Base-by-base conservation (phyloP, 257 asterid species). In the Catharanthus roseus region DNA sequence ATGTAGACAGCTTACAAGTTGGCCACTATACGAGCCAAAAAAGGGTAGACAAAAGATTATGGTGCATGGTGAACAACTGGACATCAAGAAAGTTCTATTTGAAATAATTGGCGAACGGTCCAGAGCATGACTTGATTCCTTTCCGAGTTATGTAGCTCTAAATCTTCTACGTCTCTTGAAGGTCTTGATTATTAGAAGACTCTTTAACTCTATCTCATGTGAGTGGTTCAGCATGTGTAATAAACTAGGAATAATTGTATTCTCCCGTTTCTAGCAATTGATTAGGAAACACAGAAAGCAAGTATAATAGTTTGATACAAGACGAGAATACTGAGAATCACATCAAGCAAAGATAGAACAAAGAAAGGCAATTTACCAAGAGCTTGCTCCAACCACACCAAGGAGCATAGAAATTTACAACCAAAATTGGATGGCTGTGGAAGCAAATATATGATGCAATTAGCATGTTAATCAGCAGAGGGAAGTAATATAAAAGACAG, bases 341-440 rank as follows among this genome's bases (percentile, higher is more conserved):
- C 44, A 28, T 29, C 65, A 69, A 70, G 45, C 79, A n/a, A 79
- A 61, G 60, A 68, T 31, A 51, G 28, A 61, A 67, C 73, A 41
- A 44, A 62, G 67, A 72, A 74, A 8, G 42, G 42, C 10, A 51
- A 54, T 61, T 69, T 87, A 93, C 99, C 99, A 93, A 83, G 74
- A 89, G 96, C 68, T 84, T 85, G 83, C 97, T 91, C 96, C 96
- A 93, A 75, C 72, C 69, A 85, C 99, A 93, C 99, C 99, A 93
- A 39, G 97, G 99, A 47, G 99, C 97, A 77, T 70, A 91, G 81
- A 93, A 93, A 74, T 91, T 93, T 70, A 93, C 96, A n/a, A 80
- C 95, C 88, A 93, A 74, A 83, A 93, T 80, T 45, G 89, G 75
- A 85, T 82, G 83, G 72, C 99, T 93, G 91, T 56, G 79, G 75